Base-by-base conservation (phyloP, 1,284 basidiomycete genomes). In the Malassezia restricta region DNA sequence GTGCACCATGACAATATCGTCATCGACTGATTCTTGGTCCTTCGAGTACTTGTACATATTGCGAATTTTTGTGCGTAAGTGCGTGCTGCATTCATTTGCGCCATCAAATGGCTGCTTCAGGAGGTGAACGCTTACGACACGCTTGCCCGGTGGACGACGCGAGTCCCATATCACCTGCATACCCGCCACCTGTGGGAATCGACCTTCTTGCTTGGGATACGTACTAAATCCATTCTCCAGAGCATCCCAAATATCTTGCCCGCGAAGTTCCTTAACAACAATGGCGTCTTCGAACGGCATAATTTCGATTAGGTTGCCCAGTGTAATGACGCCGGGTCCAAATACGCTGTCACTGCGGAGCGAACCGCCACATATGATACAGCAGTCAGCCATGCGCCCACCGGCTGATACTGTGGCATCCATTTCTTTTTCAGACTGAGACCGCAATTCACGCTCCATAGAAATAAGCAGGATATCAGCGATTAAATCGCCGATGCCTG, bases 191-290 rank as follows among this genome's bases (percentile, higher is more conserved):
- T 89, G 79, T 0, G 89, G 89, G 73, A 94, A 94, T 3, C 89
- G 85, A 11, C 87, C 89, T 78, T 92, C 89, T 74, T 91, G 88
- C 15, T 86, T 83, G 4, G 89, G 89, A 80, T 86, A 92, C 49
- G 81, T 84, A 48, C 77, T 78, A 11, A 94, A 76, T 1, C 82
- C 81, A 29, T 79, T 78, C 69, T 94, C 89, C 15, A 92, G 65
- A 0, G 84, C 82, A 49, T 82, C 82, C 86, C 87, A 90, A 35
- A 92, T 80, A 0, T 82, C 78, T 63, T 80, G 77, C 0, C 89
- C 89, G 60, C 87, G 85, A 12, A 92, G 74, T 74, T 88, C 85
- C 29, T 89, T 69, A 6, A 88, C 86, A 1, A 94, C 80, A 9
- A 66, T 51, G 0, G 88, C 82, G 65, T 94, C 89, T 56, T 87